Evolutionary conservation across 768 basidiomycete genomes (phyloP), one percentile per base, ranked within the genome.

Genomic region (Xerocomus spinulosus): DNA sequence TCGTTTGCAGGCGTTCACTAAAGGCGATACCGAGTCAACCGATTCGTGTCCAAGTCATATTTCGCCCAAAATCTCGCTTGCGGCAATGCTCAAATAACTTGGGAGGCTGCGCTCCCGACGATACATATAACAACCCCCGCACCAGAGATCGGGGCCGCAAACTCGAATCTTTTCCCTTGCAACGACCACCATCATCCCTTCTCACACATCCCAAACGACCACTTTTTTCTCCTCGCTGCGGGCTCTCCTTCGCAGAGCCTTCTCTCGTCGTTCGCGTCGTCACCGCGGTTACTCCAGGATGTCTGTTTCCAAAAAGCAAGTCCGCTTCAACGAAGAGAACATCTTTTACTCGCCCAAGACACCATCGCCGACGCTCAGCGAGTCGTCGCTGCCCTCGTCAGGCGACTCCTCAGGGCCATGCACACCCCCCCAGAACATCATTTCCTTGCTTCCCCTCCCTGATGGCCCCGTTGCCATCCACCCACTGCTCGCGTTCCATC

Each of bases 241-340:
- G 25, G 46, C 60, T 53, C 51, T 51, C 42, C n/a, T 54, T 14
- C 49, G 14, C 14, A 50, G 55, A 54, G 50, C 39, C 28, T 7
- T 48, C 37, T 35, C 15, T 46, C 49, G 26, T 36, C 41, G 51
- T 49, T 52, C 52, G 40, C 53, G 36, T 42, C 51, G 33, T 26
- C 20, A 17, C 20, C 17, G 24, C 41, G 44, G 14, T 30, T 20
- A 37, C 14, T 43, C 41, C 45, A 55, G 10, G 29, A 67, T 67
- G 65, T 46, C 65, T 2, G 15, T 2, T 3, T 5, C 46, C 0
- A 53, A 39, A 12, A 66, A 62, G 33, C 68, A 64, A 7, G 68
- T 69, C 47, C 66, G 54, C 28, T 67, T 69, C 55, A 51, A 56
- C 49, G 53, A 65, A 32, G 62, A 61, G 49, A 68, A 68, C 48